Evolutionary conservation across 2,329 filamentous ascomycete genomes (phyloP), one percentile per base, ranked within the genome.

Genomic region (Diplodia seriata): DNA sequence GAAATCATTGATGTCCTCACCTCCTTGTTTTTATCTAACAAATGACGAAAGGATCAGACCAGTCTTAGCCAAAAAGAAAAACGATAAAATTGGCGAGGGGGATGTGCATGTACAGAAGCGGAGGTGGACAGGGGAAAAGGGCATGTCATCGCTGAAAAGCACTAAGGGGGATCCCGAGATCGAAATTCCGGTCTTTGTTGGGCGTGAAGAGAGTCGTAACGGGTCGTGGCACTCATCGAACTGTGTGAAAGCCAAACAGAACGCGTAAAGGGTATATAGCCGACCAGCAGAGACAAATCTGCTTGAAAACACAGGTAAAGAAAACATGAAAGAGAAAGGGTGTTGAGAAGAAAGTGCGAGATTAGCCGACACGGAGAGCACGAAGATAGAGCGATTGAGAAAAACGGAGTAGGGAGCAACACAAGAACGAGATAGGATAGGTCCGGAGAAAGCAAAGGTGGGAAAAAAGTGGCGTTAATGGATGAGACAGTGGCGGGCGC

Each of bases 211-310:
- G 59, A 63, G 59, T 63, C 59, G 31, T 63, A 53, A 63, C 59
- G 59, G 59, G 59, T 63, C 59, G 59, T 63, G 47, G 59, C 50
- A 47, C 36, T 63, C 59, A 51, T 63, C 59, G 43, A 63, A 53
- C n/a, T 62, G 56, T 55, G 50, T 15, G 57, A 50, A 50, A 62
- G 49, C 59, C 59, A 63, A 50, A 23, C 50, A 63, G 59, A 51
- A 63, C 59, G 59, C 59, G 31, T 63, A 65, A 65, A 65, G 62
- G 62, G 62, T 65, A 65, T 65, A 65, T 55, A 65, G 62, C 62
- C 51, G 62, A 55, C 62, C 62, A 65, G 62, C 62, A 65, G 62
- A 65, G 51, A 55, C 49, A 65, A 55, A 65, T 65, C 62, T 65
- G 62, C 62, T 63, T 63, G 59, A 63, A 63, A 63, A 63, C 59